These are phyloP conservation scores for Prinsepia uniflora DNA, from an alignment of 306 rosid species.

Conservation along the genomic window DNA sequence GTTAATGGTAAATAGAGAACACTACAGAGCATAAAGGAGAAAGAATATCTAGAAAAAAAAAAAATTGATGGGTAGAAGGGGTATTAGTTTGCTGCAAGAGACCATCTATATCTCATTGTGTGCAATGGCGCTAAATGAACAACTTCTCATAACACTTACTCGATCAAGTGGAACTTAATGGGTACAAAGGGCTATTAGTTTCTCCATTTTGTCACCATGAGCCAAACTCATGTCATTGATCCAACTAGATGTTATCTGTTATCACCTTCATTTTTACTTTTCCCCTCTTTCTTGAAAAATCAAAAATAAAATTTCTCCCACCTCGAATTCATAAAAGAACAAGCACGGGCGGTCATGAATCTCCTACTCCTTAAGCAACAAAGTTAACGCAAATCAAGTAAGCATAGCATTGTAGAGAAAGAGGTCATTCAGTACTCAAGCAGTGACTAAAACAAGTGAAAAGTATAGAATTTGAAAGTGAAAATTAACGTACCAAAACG, in stretches of 20 bases:
- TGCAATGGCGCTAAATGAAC: not conserved
- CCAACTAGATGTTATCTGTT: not conserved
- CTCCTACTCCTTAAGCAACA: not conserved
- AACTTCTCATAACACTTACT: not conserved
- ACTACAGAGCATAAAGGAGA: not conserved
- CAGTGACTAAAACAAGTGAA: not conserved
- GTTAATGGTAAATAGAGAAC: not conserved
- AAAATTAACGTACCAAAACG: constrained; percentile 45
- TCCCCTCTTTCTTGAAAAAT: not conserved
- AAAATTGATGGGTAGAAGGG: not conserved
- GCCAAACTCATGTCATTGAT: not conserved
- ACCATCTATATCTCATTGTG: not conserved
- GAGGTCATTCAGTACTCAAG: not conserved
- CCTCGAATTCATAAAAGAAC: not conserved
- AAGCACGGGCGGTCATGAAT: not conserved
- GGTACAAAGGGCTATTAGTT: not conserved
- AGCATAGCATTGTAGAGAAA: not conserved
- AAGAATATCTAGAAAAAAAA: not conserved
- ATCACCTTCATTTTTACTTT: not conserved
- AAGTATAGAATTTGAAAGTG: not conserved
- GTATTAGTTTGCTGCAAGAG: not conserved
- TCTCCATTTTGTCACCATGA: not conserved
- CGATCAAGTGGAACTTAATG: not conserved
- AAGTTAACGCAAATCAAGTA: not conserved
- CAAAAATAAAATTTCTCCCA: not conserved